phyloP scores from a whole-genome alignment of 164 flowering plant genomes.

The Tetracentron sinense region DNA sequence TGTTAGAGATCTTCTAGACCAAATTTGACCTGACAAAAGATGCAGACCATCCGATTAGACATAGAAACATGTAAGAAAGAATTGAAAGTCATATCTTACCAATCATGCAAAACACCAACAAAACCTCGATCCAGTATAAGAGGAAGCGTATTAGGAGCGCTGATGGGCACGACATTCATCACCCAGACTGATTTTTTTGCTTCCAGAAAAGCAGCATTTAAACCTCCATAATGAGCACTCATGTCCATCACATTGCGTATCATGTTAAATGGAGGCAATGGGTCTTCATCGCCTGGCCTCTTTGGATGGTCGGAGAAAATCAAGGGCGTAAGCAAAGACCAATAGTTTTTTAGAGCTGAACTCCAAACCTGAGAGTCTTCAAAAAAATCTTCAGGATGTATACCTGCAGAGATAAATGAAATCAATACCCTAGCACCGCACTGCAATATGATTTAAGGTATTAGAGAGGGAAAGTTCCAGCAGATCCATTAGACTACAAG shows the following conservation, averaged over 20 bases:
- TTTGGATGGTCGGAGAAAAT: conserved; percentile 98
- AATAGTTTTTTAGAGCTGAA: conserved; percentile 70
- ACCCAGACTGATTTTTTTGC: conserved; percentile 79
- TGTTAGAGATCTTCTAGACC: background rate
- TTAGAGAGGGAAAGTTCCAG: background rate
- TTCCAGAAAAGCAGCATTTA: conserved; percentile 84
- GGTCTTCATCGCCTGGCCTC: conserved; percentile 98
- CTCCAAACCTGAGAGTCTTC: conserved; percentile 68
- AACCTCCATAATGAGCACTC: conserved; percentile 90
- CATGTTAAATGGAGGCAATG: conserved; percentile 94
- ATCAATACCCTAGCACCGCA: conserved; percentile 12
- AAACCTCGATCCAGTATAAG: conserved; percentile 81
- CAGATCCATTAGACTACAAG: background rate
- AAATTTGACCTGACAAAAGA: background rate
- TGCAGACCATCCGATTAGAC: background rate
- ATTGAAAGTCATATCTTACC: conserved; percentile 39
- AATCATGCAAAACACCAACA: conserved; percentile 84
- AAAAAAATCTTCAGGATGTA: conserved; percentile 61
- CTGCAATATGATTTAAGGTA: conserved; percentile 3
- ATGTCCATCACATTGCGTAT: conserved; percentile 95
- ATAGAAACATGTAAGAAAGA: background rate
- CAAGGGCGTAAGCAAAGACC: conserved; percentile 94
- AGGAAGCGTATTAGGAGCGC: conserved; percentile 69
- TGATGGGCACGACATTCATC: conserved; percentile 89
- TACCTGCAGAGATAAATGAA: conserved; percentile 47